phyloP scores from a whole-genome alignment of 2,329 filamentous ascomycete genomes.

The Ophiostoma pallidulum region DNA sequence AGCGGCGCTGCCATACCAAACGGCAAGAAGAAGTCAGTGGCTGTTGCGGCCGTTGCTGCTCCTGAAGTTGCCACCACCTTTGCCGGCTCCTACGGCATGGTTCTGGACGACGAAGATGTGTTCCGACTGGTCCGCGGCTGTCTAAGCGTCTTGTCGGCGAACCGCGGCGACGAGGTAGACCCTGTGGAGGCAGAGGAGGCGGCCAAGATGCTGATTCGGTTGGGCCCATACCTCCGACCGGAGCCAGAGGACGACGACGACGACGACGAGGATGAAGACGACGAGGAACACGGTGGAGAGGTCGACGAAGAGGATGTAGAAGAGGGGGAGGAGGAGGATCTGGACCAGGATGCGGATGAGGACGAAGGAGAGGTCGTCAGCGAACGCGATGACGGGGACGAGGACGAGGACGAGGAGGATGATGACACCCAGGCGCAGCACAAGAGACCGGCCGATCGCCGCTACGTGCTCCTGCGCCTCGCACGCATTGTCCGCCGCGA shows the following conservation, averaged over 20 bases:
- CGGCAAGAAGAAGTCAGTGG: conserved; percentile 36
- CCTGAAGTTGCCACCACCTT: background rate
- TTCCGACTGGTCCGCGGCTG: conserved; percentile 43
- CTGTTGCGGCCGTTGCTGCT: too few species aligned
- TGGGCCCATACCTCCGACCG: conserved; percentile 53
- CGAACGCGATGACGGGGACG: conserved; percentile 33
- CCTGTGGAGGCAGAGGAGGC: conserved; percentile 71
- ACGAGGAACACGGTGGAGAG: conserved; percentile 28
- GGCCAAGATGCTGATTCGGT: conserved; percentile 72
- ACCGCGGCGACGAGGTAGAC: conserved; percentile 44
- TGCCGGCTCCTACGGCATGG: conserved; percentile 58
- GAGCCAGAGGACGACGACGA: conserved; percentile 41
- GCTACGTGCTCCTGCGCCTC: conserved; percentile 67
- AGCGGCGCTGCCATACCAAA: too few species aligned
- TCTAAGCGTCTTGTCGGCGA: conserved; percentile 47
- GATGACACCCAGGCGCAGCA: background rate
- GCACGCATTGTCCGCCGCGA: conserved; percentile 73
- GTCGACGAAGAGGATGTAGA: conserved; percentile 33
- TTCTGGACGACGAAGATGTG: conserved; percentile 56
- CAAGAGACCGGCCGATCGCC: conserved; percentile 13
- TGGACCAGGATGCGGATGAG: conserved; percentile 35
- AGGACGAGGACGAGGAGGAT: conserved; percentile 17
- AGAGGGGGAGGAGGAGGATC: conserved; percentile 27
- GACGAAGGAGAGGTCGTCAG: conserved; percentile 29
- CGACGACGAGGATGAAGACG: conserved; percentile 33